These are phyloP conservation scores for Saitozyma podzolica DNA, from an alignment of 768 basidiomycete genomes.

Conservation along the genomic window DNA sequence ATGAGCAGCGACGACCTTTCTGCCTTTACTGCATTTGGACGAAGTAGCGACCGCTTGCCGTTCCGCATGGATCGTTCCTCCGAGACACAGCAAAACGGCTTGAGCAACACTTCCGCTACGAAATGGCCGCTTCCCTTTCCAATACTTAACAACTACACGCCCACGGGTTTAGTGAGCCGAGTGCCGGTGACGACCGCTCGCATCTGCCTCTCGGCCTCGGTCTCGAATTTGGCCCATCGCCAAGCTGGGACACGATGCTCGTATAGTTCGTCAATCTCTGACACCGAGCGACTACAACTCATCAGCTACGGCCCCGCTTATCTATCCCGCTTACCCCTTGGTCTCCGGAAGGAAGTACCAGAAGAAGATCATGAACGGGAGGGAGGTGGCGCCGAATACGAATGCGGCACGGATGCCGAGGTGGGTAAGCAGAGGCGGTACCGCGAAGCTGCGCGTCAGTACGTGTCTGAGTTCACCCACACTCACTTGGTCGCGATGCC, in stretches of 20 bases:
- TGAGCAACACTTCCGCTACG: too few relatives aligned
- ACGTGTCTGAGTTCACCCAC: too few relatives aligned
- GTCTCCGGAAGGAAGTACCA: conserved; percentile 18
- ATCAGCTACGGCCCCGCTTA: conserved; percentile 22
- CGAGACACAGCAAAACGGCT: too few relatives aligned
- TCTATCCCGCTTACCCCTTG: conserved; percentile 8
- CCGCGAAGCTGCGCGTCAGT: not conserved
- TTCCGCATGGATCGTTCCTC: too few relatives aligned
- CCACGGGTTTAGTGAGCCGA: not conserved
- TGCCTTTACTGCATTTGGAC: too few relatives aligned
- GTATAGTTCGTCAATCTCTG: conserved; percentile 33
- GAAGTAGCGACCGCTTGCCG: too few relatives aligned
- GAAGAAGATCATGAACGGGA: conserved; percentile 14
- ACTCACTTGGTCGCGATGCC: conserved; percentile 8
- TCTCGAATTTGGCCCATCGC: conserved; percentile 13
- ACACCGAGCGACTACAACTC: conserved; percentile 25
- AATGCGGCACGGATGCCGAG: conserved; percentile 7
- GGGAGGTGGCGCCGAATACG: conserved; percentile 14
- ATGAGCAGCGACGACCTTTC: too few relatives aligned
- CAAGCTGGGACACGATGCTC: conserved; percentile 21
- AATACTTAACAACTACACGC: too few relatives aligned
- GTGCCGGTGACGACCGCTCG: not conserved
- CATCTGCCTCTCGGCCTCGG: conserved; percentile 6
- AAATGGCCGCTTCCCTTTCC: too few relatives aligned
- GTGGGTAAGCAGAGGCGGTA: conserved; percentile 9